Base-by-base conservation (phyloP, 2,329 filamentous ascomycete genomes). In the Sarocladium strictum region DNA sequence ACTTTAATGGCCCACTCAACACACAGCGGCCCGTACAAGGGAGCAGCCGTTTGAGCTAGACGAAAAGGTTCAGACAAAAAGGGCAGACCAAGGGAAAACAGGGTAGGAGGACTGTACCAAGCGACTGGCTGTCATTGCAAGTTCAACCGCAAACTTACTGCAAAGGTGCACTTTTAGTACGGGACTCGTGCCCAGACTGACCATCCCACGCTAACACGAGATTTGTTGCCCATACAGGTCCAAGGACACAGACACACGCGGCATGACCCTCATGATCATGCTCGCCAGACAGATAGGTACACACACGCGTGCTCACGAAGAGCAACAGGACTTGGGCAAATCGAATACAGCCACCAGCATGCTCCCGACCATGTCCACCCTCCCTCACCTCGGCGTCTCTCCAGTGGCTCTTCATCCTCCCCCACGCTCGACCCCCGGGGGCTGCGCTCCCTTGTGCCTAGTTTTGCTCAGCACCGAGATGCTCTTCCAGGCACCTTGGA, bases 11-110 rank as follows among this genome's bases (percentile, higher is more conserved):
- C 43, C 43, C 43, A 47, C 47, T 51, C 26, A 51, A 29, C 47
- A 51, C 43, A 47, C n/a, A 47, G 43, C 47, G 47, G 47, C 27
- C 47, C 47, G 47, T 51, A 29, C 41, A 51, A 51, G 47, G 47
- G 47, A 51, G 47, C 47, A 51, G 47, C 47, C 47, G 47, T 51
- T 51, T 35, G 23, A 47, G 43, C 43, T 27, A 29, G 23, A 47
- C 4, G n/a, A 29, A 43, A 10, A 21, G 19, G 29, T 32, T 12
- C 6, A 32, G n/a, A n/a, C n/a, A 17, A 9, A 17, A 38, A 10
- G 35, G 35, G 17, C 10, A 24, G 17, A 23, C 19, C 12, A 23
- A 7, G 7, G 5, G 3, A 29, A 12, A 27, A 47, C 4, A 27
- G 15, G 24, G 43, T 26, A 24, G 43, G 10, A 12, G 43, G 10